A percentile compares a stretch with the other conserved stretches of the same genome.
Evolutionary conservation across 2,329 filamentous ascomycete species (phyloP).

Genomic region (Calonectria pseudoturangicola): DNA sequence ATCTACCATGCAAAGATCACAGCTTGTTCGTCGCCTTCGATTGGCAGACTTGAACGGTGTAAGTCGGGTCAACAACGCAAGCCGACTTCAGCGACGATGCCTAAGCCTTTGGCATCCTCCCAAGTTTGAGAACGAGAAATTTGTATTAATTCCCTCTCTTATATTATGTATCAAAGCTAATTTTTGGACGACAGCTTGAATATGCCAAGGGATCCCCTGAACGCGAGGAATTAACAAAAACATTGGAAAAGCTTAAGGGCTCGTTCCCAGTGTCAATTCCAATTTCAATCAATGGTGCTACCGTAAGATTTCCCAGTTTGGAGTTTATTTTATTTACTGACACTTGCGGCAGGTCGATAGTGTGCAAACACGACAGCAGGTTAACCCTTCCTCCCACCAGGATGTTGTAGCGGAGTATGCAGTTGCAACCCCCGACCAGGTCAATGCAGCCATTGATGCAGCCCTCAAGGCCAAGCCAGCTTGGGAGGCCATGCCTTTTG

Average conservation of each 20-base stretch:
- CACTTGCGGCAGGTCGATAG: conserved; percentile 14
- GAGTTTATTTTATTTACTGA: not conserved
- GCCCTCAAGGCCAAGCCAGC: conserved; percentile 43
- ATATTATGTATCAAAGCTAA: not conserved
- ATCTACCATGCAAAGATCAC: conserved; percentile 43
- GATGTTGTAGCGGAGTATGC: conserved; percentile 46
- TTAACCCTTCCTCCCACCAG: conserved; percentile 44
- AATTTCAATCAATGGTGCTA: conserved; percentile 38
- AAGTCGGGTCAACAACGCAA: not conserved
- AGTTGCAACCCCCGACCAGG: conserved; percentile 44
- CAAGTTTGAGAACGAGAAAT: conserved; percentile 50
- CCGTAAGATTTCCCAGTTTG: not conserved
- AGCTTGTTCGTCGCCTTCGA: conserved; percentile 30
- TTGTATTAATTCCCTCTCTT: conserved; percentile 1
- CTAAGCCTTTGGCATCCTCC: conserved; percentile 47
- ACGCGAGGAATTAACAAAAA: conserved; percentile 43
- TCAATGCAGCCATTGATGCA: conserved; percentile 47
- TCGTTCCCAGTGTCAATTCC: conserved; percentile 44
- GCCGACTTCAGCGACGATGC: conserved; percentile 21
- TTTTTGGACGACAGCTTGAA: conserved; percentile 33
- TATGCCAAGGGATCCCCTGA: conserved; percentile 49
- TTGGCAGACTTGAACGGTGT: conserved; percentile 31
- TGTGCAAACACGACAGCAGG: conserved; percentile 40
- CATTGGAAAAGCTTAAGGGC: conserved; percentile 43
- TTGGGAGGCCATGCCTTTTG: conserved; percentile 46